These are phyloP conservation scores for Amylostereum areolatum DNA, from an alignment of 1,284 basidiomycete genomes.

Conservation along the genomic window DNA sequence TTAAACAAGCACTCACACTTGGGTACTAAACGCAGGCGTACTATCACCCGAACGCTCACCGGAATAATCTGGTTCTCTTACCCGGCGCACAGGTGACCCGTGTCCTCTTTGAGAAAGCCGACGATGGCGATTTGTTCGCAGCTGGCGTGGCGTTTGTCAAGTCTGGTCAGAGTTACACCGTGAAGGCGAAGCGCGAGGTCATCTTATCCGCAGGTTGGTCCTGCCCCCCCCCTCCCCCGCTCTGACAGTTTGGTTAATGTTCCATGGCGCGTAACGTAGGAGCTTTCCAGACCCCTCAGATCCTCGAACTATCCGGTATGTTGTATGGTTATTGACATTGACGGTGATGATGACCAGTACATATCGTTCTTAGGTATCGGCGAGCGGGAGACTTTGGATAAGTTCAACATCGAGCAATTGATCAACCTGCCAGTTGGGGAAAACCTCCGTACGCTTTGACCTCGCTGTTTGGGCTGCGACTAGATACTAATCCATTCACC, in stretches of 20 bases:
- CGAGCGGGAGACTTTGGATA: neutral
- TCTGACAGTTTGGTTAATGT: neutral
- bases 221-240: neutral
- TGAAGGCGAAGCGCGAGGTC: slow-evolving; percentile 23
- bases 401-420: neutral
- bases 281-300: neutral
- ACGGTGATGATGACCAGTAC: neutral
- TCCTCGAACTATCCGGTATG: slow-evolving; percentile 5
- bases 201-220: slow-evolving; percentile 20
- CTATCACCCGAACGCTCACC: slow-evolving; percentile 5
- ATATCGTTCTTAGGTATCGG: slow-evolving; percentile 1
- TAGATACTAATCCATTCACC: neutral
- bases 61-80: slow-evolving; percentile 6
- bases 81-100: slow-evolving; percentile 6
- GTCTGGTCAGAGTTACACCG: slow-evolving; percentile 13
- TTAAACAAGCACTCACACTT: neutral
- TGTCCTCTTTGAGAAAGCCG: neutral
- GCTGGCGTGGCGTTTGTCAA: slow-evolving; percentile 22
- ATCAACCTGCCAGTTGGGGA: slow-evolving; percentile 6
- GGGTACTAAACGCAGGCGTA: neutral
- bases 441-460: neutral
- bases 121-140: slow-evolving; percentile 9
- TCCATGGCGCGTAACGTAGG: neutral
- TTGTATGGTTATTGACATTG: neutral
- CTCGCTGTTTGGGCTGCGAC: neutral